Evolutionary conservation across 495 filamentous ascomycete genomes (phyloP).

Genomic region (Filosporella fistucella): DNA sequence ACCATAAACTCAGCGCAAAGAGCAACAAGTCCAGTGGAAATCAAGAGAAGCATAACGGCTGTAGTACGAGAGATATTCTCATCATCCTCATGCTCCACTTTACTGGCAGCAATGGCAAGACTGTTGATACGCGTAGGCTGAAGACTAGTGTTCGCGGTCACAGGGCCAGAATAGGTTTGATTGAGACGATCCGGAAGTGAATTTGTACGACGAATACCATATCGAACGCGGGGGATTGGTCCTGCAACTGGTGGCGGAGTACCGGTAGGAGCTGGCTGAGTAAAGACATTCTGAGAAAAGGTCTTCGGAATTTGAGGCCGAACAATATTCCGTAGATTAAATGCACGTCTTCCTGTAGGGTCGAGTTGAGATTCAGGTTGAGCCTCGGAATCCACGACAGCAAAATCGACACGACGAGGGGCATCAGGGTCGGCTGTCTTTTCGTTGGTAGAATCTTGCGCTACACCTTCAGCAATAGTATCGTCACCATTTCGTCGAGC

Average conservation of each 20-base stretch:
- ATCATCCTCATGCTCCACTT: constrained; percentile 22
- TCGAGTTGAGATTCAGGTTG: constrained; percentile 17
- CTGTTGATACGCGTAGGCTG: constrained; percentile 35
- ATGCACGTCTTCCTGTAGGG: constrained; percentile 32
- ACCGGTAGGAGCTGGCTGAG: constrained; percentile 7
- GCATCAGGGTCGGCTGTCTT: constrained; percentile 19
- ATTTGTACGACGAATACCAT: constrained; percentile 68
- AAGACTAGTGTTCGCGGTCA: not conserved
- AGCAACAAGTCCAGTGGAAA: constrained; percentile 76
- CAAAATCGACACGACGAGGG: constrained; percentile 31
- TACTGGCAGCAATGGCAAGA: constrained; percentile 25
- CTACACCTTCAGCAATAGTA: constrained; percentile 10
- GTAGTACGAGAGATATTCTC: constrained; percentile 66
- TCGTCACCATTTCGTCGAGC: constrained; percentile 24
- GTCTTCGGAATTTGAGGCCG: constrained; percentile 53
- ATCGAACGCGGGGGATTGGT: constrained; percentile 47
- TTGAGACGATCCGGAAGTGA: constrained; percentile 72
- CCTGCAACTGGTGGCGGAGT: constrained; percentile 21
- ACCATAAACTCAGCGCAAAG: constrained; percentile 87
- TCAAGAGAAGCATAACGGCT: constrained; percentile 66
- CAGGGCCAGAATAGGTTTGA: constrained; percentile 24
- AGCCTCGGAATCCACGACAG: constrained; percentile 21
- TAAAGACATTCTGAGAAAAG: constrained; percentile 62
- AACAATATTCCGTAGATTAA: constrained; percentile 39
- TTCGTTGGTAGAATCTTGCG: constrained; percentile 9